Evolutionary conservation across 441 rosid genomes (phyloP).

Genomic region (Monsonia emarginata): DNA sequence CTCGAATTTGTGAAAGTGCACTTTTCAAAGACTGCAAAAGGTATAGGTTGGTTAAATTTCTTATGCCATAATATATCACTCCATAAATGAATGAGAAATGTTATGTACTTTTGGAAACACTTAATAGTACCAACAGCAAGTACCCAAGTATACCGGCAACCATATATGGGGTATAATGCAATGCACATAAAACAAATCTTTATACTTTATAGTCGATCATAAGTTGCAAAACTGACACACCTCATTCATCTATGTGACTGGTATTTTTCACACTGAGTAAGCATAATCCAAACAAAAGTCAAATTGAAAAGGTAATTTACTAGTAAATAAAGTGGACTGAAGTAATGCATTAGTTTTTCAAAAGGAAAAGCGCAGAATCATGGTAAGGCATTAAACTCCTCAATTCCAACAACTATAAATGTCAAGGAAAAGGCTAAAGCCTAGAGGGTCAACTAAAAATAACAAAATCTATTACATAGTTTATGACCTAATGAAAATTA

Average conservation of each 20-base stretch:
- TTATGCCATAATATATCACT: slow-evolving; percentile 9
- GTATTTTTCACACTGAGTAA: background rate
- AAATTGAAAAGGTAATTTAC: background rate
- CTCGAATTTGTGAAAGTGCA: slow-evolving; percentile 63
- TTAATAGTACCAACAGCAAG: slow-evolving; percentile 5
- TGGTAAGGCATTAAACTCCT: background rate
- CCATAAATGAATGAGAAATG: slow-evolving; percentile 11
- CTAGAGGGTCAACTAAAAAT: background rate
- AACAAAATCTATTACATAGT: background rate
- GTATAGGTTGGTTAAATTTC: slow-evolving; percentile 19
- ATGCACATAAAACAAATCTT: background rate
- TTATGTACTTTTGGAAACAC: background rate
- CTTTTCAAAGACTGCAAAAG: slow-evolving; percentile 59
- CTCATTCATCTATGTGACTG: background rate
- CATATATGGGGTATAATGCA: background rate
- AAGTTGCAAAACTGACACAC: background rate
- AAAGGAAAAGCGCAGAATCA: background rate
- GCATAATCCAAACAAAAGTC: background rate
- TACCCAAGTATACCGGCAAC: background rate
- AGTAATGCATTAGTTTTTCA: background rate
- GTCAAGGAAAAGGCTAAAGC: background rate
- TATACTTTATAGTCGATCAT: background rate
- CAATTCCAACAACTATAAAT: background rate
- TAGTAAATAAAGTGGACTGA: background rate
- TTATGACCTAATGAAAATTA: background rate